Base-by-base conservation (phyloP, 208 protist species). In the Leishmania tropica region DNA sequence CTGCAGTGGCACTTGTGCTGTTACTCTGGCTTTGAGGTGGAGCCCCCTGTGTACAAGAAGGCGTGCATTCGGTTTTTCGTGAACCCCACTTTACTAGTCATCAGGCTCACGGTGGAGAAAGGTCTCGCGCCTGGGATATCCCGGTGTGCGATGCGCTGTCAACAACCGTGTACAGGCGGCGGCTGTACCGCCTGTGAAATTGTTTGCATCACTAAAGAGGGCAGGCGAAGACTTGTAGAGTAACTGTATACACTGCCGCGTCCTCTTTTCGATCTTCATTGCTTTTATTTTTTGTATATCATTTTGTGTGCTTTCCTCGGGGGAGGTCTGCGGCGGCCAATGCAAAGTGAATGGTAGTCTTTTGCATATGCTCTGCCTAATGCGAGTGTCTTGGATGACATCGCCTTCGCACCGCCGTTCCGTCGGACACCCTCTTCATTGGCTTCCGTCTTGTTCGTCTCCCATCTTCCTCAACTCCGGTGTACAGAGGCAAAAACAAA, bases 1-100 rank as follows among this genome's bases (percentile, higher is more conserved):
- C n/a, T 42, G 31, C 79, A 76, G n/a, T 80, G 15, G 64, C 37
- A 40, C 73, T 84, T 48, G 1, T 4, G 51, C 11, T 40, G 13
- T 28, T 42, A n/a, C 73, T 76, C 47, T 40, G 24, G 8, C 6
- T 75, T 4, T 75, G 28, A 58, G 47, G 71, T 40, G 11, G 28
- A 15, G 21, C 28, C n/a, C 31, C 47, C 21, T n/a, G 74, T 21
- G 19, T 13, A 45, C 6, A 11, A 60, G 5, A 65, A 77, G 35
- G 15, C 7, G n/a, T 4, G 51, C 31, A 31, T 10, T n/a, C 21
- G 21, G 19, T 3, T 21, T 47, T 17, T 19, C 8, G 15, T 40
- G 5, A n/a, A 35, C 5, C 0, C 65, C 10, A 1, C 15, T 24
- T 45, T 19, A 24, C 3, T 42, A 48, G 37, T 48, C 15, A n/a